Percentiles rank a stretch among this genome's conserved stretches.
Conservation (phyloP, 257 asterid species). For the Solanum ossicruentum region DNA sequence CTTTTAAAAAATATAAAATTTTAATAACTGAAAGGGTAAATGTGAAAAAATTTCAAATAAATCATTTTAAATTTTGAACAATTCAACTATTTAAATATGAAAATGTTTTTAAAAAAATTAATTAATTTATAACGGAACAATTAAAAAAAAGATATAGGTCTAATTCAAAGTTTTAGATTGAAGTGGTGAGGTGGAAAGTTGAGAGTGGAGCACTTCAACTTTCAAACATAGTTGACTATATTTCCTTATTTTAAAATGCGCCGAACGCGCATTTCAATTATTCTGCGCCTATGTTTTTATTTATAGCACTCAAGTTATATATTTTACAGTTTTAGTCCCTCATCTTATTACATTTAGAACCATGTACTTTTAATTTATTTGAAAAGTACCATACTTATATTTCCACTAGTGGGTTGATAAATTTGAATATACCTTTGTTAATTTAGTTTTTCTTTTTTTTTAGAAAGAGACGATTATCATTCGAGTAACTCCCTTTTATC, state of each 20-base stretch:
- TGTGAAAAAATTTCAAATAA: too few relatives aligned
- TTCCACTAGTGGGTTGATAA: background rate
- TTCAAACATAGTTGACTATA: conserved; percentile 32
- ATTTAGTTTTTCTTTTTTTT: too few relatives aligned
- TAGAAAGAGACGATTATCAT: too few relatives aligned
- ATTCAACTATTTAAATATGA: too few relatives aligned
- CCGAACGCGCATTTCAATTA: conserved; percentile 1
- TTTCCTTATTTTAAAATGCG: conserved; percentile 4
- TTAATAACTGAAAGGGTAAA: too few relatives aligned
- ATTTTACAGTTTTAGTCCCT: background rate
- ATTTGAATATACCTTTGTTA: too few relatives aligned
- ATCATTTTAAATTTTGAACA: too few relatives aligned
- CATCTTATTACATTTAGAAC: background rate
- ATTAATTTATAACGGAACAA: too few relatives aligned
- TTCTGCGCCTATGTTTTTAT: conserved; percentile 31
- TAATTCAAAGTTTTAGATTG: background rate
- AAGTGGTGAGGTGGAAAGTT: conserved; percentile 17
- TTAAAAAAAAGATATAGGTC: background rate
- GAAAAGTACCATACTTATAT: background rate
- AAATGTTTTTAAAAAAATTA: too few relatives aligned
- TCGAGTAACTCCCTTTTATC: too few relatives aligned
- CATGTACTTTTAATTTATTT: background rate
- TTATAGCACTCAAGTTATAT: conserved; percentile 10
- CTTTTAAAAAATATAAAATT: too few relatives aligned
- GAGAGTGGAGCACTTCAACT: background rate